Evolutionary conservation across 176 grass and related monocot species (phyloP), one percentile per base, ranked within the genome.

Genomic region (Luzula sylvatica): DNA sequence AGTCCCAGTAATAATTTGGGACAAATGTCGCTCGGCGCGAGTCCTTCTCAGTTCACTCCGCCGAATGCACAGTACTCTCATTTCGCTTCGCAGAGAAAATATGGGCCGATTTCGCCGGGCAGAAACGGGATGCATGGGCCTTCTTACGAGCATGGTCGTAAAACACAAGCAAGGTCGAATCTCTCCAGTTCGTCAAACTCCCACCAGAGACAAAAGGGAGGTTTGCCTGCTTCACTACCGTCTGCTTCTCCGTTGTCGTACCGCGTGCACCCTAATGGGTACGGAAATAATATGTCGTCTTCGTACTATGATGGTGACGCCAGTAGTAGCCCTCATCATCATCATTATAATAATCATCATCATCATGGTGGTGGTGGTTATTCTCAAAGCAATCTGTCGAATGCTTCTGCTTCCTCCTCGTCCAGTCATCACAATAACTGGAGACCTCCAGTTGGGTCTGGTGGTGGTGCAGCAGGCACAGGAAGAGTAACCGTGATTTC

Each of bases 21-120:
- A 21, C 68, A 71, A 68, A 82, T 90, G 75, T 83, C 82, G 71
- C 93, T 99, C 20, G 93, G 93, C 48, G 78, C 61, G 40, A 99
- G 93, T 68, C 93, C 93, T 53, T 92, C 82, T 50, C 93, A 99
- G 24, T 92, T 83, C 82, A 92, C 86, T 38, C 86, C 93, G 12
- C 86, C 93, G 61, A 80, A 71, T 58, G 78, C 85, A 26, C n/a
- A n/a, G n/a, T 78, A 86, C 30, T 86, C 85, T 38, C 81, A 86
- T 41, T 77, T 78, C 61, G 55, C 38, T 71, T 69, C 78, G 54
- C 51, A 46, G 39, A 69, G 78, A 53, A 92, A 79, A 61, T 81
- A 87, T 56, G 78, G 75, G 41, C 78, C 78, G 15, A 75, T 69
- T 58, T 78, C 86, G 54, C 86, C 93, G 62, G 75, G 73, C 68